Evolutionary conservation across 1,284 basidiomycete genomes (phyloP), one percentile per base, ranked within the genome.

Genomic region (Tetrapyrgos nigripes): DNA sequence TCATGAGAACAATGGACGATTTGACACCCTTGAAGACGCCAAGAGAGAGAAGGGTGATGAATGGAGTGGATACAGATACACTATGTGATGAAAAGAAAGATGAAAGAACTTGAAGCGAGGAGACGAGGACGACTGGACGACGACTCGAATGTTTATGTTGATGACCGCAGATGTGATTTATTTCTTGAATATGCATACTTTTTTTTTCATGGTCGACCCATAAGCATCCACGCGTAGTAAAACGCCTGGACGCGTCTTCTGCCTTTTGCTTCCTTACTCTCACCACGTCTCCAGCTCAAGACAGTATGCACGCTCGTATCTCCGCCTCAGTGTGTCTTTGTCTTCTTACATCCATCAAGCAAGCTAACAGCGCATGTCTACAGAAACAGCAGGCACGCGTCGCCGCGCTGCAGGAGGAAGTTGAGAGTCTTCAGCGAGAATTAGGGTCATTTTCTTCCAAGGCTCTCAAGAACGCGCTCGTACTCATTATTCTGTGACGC

Each of bases 41-140:
- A 84, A 79, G 70, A 67, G 74, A 57, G 82, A 82, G 59, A 87
- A 86, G 68, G 85, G 85, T 1, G 84, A 87, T 66, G 66, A 72
- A 40, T 86, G 83, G 83, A 85, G 84, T 64, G 85, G 85, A 13
- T 87, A 86, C 64, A 71, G 81, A 60, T 86, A 86, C 62, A 79
- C 68, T 11, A 58, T 74, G 45, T 76, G 55, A 67, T 46, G 35
- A 5, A 35, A n/a, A 14, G 14, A 46, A 43, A 75, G 55, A 67
- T 46, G 35, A 5, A 35, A n/a, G 31, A 33, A 46, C n/a, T 8
- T 46, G 6, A n/a, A n/a, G 11, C n/a, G 24, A 46, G 6, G 24
- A 46, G 8, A 8, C 44, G 44, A 8, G 24, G 44, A 46, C 9
- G 44, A 46, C n/a, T 8, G 31, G 31, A 33, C 14, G 31, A 33